These are phyloP conservation scores for Globisporangium sylvaticum DNA, from an alignment of 352 stramenopile genomes.

Conservation along the genomic window DNA sequence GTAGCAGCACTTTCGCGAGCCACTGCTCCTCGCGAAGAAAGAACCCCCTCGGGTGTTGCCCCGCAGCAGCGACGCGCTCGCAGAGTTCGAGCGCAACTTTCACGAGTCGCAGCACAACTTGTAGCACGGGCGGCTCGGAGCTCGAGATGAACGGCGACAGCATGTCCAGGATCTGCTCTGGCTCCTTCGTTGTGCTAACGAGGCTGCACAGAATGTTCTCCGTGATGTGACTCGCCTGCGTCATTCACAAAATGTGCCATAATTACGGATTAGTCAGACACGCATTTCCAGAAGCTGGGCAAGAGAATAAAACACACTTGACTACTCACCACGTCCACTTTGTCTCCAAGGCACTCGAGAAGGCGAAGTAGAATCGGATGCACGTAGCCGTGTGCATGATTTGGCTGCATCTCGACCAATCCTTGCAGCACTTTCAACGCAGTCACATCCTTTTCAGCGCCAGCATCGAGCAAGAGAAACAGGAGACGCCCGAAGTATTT, in stretches of 20 bases:
- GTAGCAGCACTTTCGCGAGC: slow-evolving; percentile 26
- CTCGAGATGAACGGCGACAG: slow-evolving; percentile 36
- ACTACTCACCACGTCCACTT: slow-evolving; percentile 39
- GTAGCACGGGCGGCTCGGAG: slow-evolving; percentile 37
- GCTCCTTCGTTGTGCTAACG: slow-evolving; percentile 26
- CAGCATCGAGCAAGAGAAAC: slow-evolving; percentile 39
- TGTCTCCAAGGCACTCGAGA: slow-evolving; percentile 37
- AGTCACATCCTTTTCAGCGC: slow-evolving; percentile 38
- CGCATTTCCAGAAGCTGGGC: background rate
- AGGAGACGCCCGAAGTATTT: slow-evolving; percentile 39
- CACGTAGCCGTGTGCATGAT: slow-evolving; percentile 46
- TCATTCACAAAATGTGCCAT: background rate
- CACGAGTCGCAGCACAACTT: slow-evolving; percentile 48
- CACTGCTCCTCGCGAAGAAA: slow-evolving; percentile 35
- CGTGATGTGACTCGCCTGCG: slow-evolving; percentile 46
- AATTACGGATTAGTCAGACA: background rate
- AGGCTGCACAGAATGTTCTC: slow-evolving; percentile 43
- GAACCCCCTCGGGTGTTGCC: background rate
- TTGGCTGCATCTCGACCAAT: slow-evolving; percentile 37
- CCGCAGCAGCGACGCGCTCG: slow-evolving; percentile 16
- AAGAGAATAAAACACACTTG: background rate
- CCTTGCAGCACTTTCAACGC: slow-evolving; percentile 52
- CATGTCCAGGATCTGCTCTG: slow-evolving; percentile 33
- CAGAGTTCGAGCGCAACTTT: slow-evolving; percentile 38
- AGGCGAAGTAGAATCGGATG: slow-evolving; percentile 58